These are phyloP conservation scores for Gossypium turneri DNA, from an alignment of 345 rosid species.

Conservation along the genomic window DNA sequence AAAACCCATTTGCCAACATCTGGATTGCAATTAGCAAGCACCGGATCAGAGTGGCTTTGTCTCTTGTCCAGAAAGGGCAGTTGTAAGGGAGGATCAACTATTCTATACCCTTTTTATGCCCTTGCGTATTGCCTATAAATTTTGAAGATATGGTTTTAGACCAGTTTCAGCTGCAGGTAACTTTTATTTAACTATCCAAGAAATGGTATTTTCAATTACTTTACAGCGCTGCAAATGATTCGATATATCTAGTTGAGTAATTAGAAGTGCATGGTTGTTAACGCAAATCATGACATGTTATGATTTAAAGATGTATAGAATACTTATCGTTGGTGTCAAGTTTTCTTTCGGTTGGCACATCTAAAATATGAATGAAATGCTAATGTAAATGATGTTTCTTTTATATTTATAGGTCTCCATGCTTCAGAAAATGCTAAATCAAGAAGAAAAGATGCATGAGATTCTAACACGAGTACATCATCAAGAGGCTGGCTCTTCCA, in stretches of 20 bases:
- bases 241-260: not conserved
- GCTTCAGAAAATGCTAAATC: slow-evolving; percentile 71
- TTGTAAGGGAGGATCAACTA: not conserved
- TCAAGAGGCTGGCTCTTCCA: slow-evolving; percentile 35
- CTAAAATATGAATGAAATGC: not conserved
- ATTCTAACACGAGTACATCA: slow-evolving; percentile 53
- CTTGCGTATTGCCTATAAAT: not conserved
- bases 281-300: not conserved
- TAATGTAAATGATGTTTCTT: not conserved
- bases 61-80: not conserved
- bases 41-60: not conserved
- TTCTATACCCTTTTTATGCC: not conserved
- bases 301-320: not conserved
- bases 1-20: not conserved
- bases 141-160: not conserved
- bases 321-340: not conserved
- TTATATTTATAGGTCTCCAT: slow-evolving; percentile 42
- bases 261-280: not conserved
- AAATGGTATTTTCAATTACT: not conserved
- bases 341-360: not conserved
- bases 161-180: not conserved
- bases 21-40: not conserved
- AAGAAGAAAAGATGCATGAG: slow-evolving; percentile 76
- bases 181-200: not conserved
- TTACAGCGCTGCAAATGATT: not conserved